phyloP scores from a whole-genome alignment of 148 eudicot genomes.

The Hydrangea macrophylla region DNA sequence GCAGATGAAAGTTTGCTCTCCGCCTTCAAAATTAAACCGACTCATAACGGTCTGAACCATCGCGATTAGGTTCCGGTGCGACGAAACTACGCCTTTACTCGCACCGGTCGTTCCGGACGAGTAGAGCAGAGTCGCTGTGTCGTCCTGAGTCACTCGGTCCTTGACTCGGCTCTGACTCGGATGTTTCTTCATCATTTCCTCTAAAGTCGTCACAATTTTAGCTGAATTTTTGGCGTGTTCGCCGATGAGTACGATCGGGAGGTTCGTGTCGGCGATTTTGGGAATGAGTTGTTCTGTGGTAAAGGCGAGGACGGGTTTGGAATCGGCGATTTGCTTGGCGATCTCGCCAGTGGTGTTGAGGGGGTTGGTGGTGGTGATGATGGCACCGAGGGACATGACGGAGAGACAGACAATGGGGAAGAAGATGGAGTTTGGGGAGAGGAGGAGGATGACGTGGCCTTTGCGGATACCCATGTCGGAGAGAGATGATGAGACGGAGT shows the following conservation, averaged over 20 bases:
- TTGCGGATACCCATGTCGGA: constrained; percentile 53
- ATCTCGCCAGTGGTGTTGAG: constrained; percentile 65
- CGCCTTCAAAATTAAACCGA: constrained; percentile 37
- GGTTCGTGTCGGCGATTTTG: constrained; percentile 40
- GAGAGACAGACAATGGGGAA: constrained; percentile 84
- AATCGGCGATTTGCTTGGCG: constrained; percentile 59
- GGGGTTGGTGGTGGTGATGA: constrained; percentile 87
- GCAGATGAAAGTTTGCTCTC: constrained; percentile 47
- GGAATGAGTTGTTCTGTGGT: constrained; percentile 46
- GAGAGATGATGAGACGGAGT: constrained; percentile 55
- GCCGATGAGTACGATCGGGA: constrained; percentile 45
- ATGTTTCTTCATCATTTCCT: constrained; percentile 42
- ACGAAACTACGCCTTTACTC: constrained; percentile 86
- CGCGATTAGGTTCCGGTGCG: constrained; percentile 77
- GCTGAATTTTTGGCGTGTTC: background rate
- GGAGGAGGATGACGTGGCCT: constrained; percentile 72
- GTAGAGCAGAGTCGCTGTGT: constrained; percentile 77
- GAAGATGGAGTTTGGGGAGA: constrained; percentile 81
- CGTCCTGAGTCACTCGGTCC: constrained; percentile 62
- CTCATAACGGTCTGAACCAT: constrained; percentile 56
- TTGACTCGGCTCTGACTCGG: constrained; percentile 30
- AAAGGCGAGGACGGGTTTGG: constrained; percentile 67
- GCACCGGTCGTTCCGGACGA: constrained; percentile 95
- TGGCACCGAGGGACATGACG: constrained; percentile 78
- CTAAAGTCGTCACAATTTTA: constrained; percentile 40